Evolutionary conservation across 2,329 filamentous ascomycete genomes (phyloP), one percentile per base, ranked within the genome.

Genomic region (Neophaeococcomyces aloes): DNA sequence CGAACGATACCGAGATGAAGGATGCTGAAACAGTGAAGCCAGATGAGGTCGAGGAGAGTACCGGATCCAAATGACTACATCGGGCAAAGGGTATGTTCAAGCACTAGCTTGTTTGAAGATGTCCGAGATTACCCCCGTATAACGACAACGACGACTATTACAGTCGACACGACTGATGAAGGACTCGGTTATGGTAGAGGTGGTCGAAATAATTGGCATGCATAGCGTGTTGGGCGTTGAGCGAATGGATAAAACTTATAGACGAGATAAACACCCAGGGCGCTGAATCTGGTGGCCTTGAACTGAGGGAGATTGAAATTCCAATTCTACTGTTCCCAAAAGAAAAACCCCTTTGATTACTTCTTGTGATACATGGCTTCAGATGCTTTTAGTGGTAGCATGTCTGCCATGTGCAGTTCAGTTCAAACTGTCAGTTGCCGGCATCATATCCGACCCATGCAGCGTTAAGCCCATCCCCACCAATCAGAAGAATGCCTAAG

Each of bases 1-100:
- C 66, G 51, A 59, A 62, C 44, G 66, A 69, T 45, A 59, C 64
- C 41, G 76, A 79, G 61, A 80, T 79, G 76, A 72, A 75, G 56
- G 77, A 80, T 56, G 75, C 74, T 34, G 65, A 69, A 19, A 58
- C 53, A 21, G 56, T 57, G 25, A 57, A 62, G 49, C 54, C 57
- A 38, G 52, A 60, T 43, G 48, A 57, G 38, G 56, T 52, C 37
- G 54, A 53, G 45, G 60, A 57, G 45, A 31, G 38, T 6, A 32
- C 27, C 3, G 38, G 27, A n/a, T n/a, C 27, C 18, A 42, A 42
- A 42, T 42, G 39, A 42, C 39, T 42, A 34, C 23, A 35, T 7
- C 19, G 27, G 39, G 39, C 30, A 14, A 42, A 42, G 18, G 31
- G 21, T 10, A 21, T 42, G 8, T 42, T 42, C 39, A 42, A 38